Conservation (phyloP, 306 rosid species). For the Vicia faba region DNA sequence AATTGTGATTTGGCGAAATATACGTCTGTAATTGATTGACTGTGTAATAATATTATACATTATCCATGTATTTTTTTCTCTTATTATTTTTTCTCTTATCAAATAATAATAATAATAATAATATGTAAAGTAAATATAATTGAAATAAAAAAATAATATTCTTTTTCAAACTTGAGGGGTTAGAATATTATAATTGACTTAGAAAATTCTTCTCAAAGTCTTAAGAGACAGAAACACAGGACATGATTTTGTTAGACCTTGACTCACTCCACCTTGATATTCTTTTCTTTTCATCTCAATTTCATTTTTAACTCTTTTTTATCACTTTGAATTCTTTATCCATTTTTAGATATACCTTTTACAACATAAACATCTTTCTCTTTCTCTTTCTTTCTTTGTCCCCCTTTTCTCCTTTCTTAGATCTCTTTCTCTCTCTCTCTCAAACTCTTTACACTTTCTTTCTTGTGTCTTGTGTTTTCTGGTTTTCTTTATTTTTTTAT, state of each 20-base stretch:
- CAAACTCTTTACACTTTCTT: constrained; percentile 41
- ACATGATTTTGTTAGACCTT: constrained; percentile 22
- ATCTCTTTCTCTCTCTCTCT: constrained; percentile 46
- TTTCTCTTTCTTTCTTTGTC: background rate
- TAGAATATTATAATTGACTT: background rate
- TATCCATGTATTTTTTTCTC: too few species aligned
- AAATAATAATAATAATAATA: too few species aligned
- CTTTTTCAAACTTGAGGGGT: background rate
- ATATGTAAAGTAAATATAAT: too few species aligned
- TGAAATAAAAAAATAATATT: too few species aligned
- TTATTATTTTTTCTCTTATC: too few species aligned
- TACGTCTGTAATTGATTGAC: too few species aligned
- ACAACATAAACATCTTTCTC: constrained; percentile 42
- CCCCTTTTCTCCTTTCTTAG: constrained; percentile 53
- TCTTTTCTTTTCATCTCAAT: constrained; percentile 29
- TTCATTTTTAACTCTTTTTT: constrained; percentile 16
- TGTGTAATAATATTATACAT: too few species aligned
- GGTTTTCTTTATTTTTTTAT: background rate
- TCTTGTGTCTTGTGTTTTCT: background rate
- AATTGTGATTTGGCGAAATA: too few species aligned
- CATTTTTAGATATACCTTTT: constrained; percentile 44
- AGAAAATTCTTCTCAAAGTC: background rate
- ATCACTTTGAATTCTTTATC: constrained; percentile 39
- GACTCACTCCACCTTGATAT: constrained; percentile 27
- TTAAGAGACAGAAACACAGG: background rate